phyloP scores from a whole-genome alignment of 768 basidiomycete species.

The Botryobasidium botryosum region DNA sequence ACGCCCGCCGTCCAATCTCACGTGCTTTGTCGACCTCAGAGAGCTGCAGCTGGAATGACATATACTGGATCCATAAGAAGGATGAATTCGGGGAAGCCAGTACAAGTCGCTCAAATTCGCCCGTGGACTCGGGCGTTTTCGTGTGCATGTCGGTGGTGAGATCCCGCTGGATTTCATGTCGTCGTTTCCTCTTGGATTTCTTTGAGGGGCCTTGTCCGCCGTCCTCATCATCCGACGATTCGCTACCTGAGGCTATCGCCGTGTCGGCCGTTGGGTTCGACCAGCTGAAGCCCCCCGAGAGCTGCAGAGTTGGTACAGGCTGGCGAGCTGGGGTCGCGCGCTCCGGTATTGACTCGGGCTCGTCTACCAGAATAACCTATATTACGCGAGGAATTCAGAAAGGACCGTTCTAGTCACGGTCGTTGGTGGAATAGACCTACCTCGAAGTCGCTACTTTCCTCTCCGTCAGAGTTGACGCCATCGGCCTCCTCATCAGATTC shows the following conservation, averaged over 20 bases:
- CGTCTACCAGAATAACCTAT: too few relatives aligned
- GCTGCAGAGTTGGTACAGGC: slow-evolving; percentile 16
- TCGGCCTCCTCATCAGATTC: slow-evolving; percentile 18
- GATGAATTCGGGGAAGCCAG: slow-evolving; percentile 94
- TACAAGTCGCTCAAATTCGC: slow-evolving; percentile 87
- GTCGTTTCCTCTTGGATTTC: slow-evolving; percentile 41
- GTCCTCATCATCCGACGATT: slow-evolving; percentile 19
- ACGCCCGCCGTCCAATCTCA: slow-evolving; percentile 66
- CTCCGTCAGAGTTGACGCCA: slow-evolving; percentile 16
- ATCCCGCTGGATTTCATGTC: slow-evolving; percentile 50
- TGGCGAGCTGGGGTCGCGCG: too few relatives aligned
- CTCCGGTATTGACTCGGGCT: too few relatives aligned
- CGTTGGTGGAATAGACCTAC: too few relatives aligned
- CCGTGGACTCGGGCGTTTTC: slow-evolving; percentile 72
- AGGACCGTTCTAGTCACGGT: too few relatives aligned
- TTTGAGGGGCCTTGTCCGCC: slow-evolving; percentile 26
- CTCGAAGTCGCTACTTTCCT: slow-evolving; percentile 12
- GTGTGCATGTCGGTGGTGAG: slow-evolving; percentile 77
- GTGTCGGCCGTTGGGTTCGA: slow-evolving; percentile 24
- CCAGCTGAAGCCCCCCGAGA: slow-evolving; percentile 47
- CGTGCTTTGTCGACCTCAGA: slow-evolving; percentile 92
- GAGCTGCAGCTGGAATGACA: slow-evolving; percentile 97
- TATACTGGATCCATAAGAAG: slow-evolving; percentile 96
- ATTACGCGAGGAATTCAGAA: too few relatives aligned
- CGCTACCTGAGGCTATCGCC: slow-evolving; percentile 28